Evolutionary conservation across 2,329 filamentous ascomycete genomes (phyloP).

Genomic region (Colletotrichum sp.): DNA sequence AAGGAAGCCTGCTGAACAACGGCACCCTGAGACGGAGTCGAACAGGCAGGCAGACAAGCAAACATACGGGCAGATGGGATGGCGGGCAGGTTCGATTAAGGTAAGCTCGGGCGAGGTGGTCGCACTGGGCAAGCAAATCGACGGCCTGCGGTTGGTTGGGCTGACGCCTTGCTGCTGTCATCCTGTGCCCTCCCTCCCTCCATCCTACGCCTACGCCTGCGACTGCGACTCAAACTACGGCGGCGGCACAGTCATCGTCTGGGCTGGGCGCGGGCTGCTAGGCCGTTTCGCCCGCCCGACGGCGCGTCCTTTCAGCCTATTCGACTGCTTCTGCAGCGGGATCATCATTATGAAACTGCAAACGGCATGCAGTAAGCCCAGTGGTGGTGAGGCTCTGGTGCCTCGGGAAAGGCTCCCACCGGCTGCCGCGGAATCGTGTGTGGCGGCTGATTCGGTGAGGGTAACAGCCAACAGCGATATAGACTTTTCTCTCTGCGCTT

Average conservation of each 20-base stretch:
- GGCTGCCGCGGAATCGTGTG: background rate
- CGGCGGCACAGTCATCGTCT: conserved; percentile 8
- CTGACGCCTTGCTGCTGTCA: background rate
- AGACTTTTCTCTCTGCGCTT: background rate
- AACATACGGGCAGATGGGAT: background rate
- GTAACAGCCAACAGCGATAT: background rate
- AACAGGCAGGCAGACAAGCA: background rate
- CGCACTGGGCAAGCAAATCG: background rate
- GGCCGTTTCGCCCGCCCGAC: background rate
- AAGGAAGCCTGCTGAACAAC: background rate
- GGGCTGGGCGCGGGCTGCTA: background rate
- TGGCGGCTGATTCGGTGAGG: background rate
- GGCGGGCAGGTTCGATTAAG: conserved; percentile 1
- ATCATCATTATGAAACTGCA: background rate
- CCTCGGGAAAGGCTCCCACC: background rate
- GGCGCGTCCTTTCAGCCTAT: background rate
- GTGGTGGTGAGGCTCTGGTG: background rate
- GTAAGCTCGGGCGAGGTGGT: conserved; percentile 9
- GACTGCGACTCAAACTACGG: background rate
- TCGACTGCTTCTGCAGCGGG: background rate
- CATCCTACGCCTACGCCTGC: background rate
- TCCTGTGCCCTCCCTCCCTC: background rate
- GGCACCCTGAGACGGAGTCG: background rate
- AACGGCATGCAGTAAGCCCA: background rate
- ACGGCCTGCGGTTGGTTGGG: background rate